These are phyloP conservation scores for Tricholoma saponaceum DNA, from an alignment of 768 basidiomycete genomes.

Conservation along the genomic window DNA sequence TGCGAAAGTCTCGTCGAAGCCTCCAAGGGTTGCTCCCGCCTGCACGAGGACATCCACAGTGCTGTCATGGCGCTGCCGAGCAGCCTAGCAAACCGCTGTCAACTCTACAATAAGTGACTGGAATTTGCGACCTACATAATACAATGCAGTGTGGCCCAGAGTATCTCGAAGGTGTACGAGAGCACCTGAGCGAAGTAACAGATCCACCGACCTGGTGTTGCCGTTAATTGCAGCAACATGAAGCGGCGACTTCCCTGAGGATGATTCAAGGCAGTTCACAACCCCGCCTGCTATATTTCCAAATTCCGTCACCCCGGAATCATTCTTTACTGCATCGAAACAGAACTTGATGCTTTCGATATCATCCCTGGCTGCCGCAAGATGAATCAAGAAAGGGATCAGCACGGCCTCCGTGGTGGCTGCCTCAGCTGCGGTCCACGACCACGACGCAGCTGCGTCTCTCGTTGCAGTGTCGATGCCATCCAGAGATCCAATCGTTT, in stretches of 20 bases:
- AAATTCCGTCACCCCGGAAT: conserved; percentile 22
- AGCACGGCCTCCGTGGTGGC: conserved; percentile 65
- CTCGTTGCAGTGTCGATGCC: conserved; percentile 34
- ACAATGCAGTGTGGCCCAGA: conserved; percentile 80
- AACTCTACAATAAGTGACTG: conserved; percentile 1
- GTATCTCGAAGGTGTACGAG: conserved; percentile 78
- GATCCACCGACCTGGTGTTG: conserved; percentile 34
- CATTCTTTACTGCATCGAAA: conserved; percentile 31
- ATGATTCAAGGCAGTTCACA: conserved; percentile 66
- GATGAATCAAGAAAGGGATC: conserved; percentile 74
- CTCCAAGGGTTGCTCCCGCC: conserved; percentile 72
- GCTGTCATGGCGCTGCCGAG: conserved; percentile 61
- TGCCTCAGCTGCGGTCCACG: conserved; percentile 75
- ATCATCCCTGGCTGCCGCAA: conserved; percentile 73
- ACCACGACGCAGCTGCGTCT: conserved; percentile 64
- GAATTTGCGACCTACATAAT: conserved; percentile 48
- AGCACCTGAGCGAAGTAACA: conserved; percentile 69
- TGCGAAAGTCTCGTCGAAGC: conserved; percentile 62
- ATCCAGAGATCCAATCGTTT: conserved; percentile 34
- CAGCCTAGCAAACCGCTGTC: conserved; percentile 47
- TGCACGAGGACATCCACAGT: conserved; percentile 63
- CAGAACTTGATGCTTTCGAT: conserved; percentile 59
- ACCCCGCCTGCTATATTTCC: conserved; percentile 59
- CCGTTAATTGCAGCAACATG: conserved; percentile 79
- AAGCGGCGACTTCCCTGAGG: conserved; percentile 71